Percentiles rank a stretch among this genome's conserved stretches.
Conservation (phyloP, 352 stramenopile genomes). For the Phytophthora citricola region DNA sequence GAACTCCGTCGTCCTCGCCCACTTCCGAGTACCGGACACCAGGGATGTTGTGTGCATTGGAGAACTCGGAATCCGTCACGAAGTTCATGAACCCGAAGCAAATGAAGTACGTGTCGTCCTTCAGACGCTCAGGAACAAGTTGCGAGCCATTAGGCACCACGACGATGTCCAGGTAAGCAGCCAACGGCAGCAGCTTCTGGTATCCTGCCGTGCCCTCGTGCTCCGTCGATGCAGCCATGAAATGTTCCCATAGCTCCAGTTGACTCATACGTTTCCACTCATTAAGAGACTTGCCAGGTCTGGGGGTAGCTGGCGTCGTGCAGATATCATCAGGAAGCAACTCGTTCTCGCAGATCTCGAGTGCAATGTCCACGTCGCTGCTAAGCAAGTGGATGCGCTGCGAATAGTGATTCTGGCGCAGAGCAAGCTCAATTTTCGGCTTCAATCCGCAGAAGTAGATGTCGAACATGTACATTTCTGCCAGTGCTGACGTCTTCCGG, state of each 20-base stretch:
- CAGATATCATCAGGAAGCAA: slow-evolving; percentile 57
- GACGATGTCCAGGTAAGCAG: slow-evolving; percentile 68
- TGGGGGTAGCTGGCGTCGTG: slow-evolving; percentile 34
- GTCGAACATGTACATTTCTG: slow-evolving; percentile 72
- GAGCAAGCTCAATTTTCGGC: slow-evolving; percentile 47
- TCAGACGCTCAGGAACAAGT: slow-evolving; percentile 44
- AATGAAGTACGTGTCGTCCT: slow-evolving; percentile 78
- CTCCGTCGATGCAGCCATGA: slow-evolving; percentile 46
- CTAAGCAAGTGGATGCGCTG: slow-evolving; percentile 55
- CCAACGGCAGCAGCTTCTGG: slow-evolving; percentile 64
- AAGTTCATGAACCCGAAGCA: slow-evolving; percentile 81
- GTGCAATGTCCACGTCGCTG: slow-evolving; percentile 58
- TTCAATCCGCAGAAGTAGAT: slow-evolving; percentile 85
- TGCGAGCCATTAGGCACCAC: slow-evolving; percentile 49
- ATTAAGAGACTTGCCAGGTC: slow-evolving; percentile 32
- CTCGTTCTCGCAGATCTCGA: slow-evolving; percentile 75
- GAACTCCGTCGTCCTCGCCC: slow-evolving; percentile 6
- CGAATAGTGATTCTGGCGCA: slow-evolving; percentile 58
- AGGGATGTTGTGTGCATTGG: slow-evolving; percentile 61
- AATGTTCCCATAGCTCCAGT: slow-evolving; percentile 74
- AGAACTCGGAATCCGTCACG: slow-evolving; percentile 73
- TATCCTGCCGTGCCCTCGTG: slow-evolving; percentile 39
- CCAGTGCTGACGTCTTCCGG: slow-evolving; percentile 64
- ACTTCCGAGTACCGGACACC: slow-evolving; percentile 41
- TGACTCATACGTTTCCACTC: slow-evolving; percentile 74